Percentiles rank a stretch among this genome's conserved stretches.
phyloP scores from a whole-genome alignment of 1,284 basidiomycete species.

The Tranzscheliella williamsii region DNA sequence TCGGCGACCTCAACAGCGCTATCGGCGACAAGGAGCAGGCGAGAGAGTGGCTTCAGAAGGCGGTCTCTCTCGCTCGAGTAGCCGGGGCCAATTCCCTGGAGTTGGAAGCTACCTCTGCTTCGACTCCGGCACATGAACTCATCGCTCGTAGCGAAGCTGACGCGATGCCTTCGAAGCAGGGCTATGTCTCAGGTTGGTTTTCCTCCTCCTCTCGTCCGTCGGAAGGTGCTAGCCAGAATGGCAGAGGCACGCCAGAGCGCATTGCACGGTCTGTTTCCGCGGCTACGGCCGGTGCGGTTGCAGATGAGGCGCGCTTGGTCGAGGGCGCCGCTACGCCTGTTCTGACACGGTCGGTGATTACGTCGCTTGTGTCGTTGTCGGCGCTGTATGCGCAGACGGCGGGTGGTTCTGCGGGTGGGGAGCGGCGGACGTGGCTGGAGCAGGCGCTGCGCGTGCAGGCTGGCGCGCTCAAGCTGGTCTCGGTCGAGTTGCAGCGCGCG shows the following conservation, averaged over 20 bases:
- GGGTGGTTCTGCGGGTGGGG: background rate
- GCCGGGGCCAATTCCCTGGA: slow-evolving; percentile 2
- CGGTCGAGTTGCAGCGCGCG: slow-evolving; percentile 25
- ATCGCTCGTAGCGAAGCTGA: background rate
- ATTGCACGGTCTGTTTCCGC: background rate
- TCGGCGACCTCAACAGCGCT: slow-evolving; percentile 37
- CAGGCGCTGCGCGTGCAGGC: slow-evolving; percentile 43
- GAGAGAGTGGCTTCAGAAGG: slow-evolving; percentile 36
- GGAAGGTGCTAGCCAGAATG: background rate
- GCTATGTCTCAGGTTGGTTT: background rate
- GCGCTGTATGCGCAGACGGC: slow-evolving; percentile 25
- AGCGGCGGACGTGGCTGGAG: slow-evolving; percentile 20
- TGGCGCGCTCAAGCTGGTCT: slow-evolving; percentile 30
- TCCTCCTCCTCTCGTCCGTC: background rate
- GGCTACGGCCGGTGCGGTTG: background rate
- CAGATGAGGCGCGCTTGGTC: background rate
- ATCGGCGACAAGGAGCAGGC: slow-evolving; percentile 23
- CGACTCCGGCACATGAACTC: background rate
- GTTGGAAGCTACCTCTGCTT: background rate
- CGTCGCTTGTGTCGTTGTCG: slow-evolving; percentile 43
- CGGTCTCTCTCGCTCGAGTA: slow-evolving; percentile 32
- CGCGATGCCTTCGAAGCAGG: background rate
- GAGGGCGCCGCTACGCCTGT: slow-evolving; percentile 9
- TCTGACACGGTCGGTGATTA: slow-evolving; percentile 36
- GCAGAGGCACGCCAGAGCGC: background rate